phyloP scores from a whole-genome alignment of 129 eudicot genomes.

The Arctium minus region DNA sequence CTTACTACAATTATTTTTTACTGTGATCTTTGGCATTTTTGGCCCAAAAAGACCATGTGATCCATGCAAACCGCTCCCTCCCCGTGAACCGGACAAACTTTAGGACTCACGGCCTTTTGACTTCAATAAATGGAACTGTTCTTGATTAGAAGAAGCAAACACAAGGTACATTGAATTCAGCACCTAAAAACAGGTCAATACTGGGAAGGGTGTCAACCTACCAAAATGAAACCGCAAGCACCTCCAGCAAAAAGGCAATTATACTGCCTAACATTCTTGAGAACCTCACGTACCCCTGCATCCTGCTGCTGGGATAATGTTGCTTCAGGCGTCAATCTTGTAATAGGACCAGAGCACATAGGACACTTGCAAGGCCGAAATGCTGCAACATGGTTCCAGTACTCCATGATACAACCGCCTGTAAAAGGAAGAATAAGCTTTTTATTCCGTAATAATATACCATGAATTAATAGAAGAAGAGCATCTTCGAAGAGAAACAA shows the following conservation, averaged over 20 bases:
- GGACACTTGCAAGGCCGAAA: conserved; percentile 73
- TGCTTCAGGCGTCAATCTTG: conserved; percentile 57
- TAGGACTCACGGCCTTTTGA: neutral
- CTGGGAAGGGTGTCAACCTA: conserved; percentile 14
- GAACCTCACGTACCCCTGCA: conserved; percentile 34
- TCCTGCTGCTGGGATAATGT: conserved; percentile 40
- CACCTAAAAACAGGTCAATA: neutral
- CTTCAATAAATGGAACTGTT: neutral
- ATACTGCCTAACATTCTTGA: conserved; percentile 43
- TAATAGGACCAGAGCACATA: conserved; percentile 59
- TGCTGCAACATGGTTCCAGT: conserved; percentile 69
- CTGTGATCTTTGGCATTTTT: no score
- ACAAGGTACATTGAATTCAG: neutral
- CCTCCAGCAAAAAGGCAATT: conserved; percentile 73
- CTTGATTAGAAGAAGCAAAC: neutral
- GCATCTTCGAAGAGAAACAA: neutral
- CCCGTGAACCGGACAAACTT: neutral
- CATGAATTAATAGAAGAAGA: neutral
- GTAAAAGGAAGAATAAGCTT: neutral
- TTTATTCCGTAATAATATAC: neutral
- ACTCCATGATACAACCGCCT: conserved; percentile 71
- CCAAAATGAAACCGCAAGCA: conserved; percentile 52
- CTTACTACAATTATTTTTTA: no score
- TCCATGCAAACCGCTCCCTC: neutral
- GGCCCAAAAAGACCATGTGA: neutral